Base-by-base conservation (phyloP, 345 rosid species). In the Chamaenerion angustifolium region DNA sequence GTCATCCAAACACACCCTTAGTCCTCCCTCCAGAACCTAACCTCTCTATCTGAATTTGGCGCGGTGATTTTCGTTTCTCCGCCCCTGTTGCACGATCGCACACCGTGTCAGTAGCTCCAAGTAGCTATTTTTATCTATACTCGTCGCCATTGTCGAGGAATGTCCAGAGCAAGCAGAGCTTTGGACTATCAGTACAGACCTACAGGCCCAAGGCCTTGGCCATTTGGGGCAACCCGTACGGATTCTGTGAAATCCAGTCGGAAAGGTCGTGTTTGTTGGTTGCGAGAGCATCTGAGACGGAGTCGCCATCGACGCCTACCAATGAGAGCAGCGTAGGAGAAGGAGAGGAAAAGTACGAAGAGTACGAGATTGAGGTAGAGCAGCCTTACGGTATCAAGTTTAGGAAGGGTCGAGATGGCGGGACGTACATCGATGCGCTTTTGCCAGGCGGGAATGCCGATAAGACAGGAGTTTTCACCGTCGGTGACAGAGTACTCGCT, bases 341-440 rank as follows among this genome's bases (percentile, higher is more conserved):
- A 45, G 77, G 66, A 49, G 68, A 74, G 37, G 37, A 31, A 7
- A 31, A 31, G 77, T 73, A 68, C 48, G 95, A 82, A 62, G 82
- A 73, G 67, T 92, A 87, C 59, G 96, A 87, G 73, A 74, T 92
- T 17, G 98, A 87, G 61, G 60, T 92, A 6, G 82, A 49, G 63
- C 89, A 87, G 71, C 95, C 98, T 44, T 76, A 73, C 49, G 96
- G 98, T 18, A 56, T 87, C 47, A 92, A 61, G 71, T 92, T 92
- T 53, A 69, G 71, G 18, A 92, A 87, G 60, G 98, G 98, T 43
- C 71, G 95, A 74, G 93, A 82, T 67, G 83, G 98, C 44, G 77
- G 85, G 10, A 84, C 96, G 68, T 92, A 83, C 67, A 87, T 92
- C 66, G 98, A 92, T 42, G 93, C 85, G 21, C 80, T 87, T 61